Evolutionary conservation across 345 rosid genomes (phyloP).

Genomic region (Acer saccharum): DNA sequence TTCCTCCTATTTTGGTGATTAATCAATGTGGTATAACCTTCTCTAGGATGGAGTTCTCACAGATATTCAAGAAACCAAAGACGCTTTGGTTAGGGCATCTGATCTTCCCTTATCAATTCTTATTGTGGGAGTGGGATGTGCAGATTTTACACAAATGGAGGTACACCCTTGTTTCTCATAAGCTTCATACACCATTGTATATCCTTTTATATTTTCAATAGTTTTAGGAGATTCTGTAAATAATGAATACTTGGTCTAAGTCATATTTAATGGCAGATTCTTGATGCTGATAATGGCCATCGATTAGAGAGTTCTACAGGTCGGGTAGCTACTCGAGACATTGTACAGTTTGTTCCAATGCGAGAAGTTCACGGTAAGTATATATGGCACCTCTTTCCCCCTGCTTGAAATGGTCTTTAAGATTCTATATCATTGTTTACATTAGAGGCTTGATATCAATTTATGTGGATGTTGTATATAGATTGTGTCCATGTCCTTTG

Average conservation of each 20-base stretch:
- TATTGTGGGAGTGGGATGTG: conserved; percentile 82
- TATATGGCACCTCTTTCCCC: not conserved
- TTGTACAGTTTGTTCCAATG: conserved; percentile 89
- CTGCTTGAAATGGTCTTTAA: not conserved
- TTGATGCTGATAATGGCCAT: conserved; percentile 79
- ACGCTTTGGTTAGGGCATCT: conserved; percentile 84
- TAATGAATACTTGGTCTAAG: not conserved
- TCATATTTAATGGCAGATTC: conserved; percentile 42
- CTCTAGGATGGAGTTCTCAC: conserved; percentile 84
- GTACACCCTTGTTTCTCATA: conserved; percentile 32
- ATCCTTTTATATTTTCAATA: not conserved
- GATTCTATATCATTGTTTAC: too few relatives aligned
- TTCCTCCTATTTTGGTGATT: not conserved
- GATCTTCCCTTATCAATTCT: conserved; percentile 92
- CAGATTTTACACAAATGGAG: conserved; percentile 90
- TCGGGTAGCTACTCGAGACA: conserved; percentile 80
- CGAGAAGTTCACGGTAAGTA: conserved; percentile 72
- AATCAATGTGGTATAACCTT: not conserved
- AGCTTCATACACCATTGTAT: too few relatives aligned
- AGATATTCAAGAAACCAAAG: conserved; percentile 70
- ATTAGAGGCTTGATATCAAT: too few relatives aligned
- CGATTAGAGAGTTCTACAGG: conserved; percentile 78
- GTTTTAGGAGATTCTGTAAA: not conserved
- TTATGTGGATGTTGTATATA: too few relatives aligned
- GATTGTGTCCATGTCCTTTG: too few relatives aligned